A percentile compares a stretch with the other conserved stretches of the same genome.
phyloP scores from a whole-genome alignment of 2,329 filamentous ascomycete species.

The Fusarium napiforme region DNA sequence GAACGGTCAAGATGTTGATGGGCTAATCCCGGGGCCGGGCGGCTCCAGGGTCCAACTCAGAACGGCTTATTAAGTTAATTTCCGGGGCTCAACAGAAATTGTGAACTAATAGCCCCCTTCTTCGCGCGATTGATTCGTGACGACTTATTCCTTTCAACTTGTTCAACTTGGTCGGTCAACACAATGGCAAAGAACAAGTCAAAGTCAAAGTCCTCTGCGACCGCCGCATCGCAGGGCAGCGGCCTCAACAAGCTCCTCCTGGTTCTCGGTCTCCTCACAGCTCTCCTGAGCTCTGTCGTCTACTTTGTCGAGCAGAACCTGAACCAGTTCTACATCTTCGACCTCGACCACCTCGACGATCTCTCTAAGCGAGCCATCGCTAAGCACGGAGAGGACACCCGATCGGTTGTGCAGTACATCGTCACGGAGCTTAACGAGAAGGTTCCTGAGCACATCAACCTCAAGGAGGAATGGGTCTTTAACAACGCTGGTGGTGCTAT shows the following conservation, averaged over 20 bases:
- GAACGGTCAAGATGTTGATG: slow-evolving; percentile 16
- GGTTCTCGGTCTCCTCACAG: slow-evolving; percentile 64
- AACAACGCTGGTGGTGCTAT: slow-evolving; percentile 93
- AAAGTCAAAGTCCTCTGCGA: slow-evolving; percentile 36
- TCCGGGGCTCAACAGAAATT: slow-evolving; percentile 34
- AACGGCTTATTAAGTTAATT: slow-evolving; percentile 28
- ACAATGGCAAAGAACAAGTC: slow-evolving; percentile 33
- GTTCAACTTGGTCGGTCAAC: slow-evolving; percentile 5
- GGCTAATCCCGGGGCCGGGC: slow-evolving; percentile 38
- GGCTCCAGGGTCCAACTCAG: slow-evolving; percentile 27
- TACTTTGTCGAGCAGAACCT: slow-evolving; percentile 69
- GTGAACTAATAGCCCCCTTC: slow-evolving; percentile 1
- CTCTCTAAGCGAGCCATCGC: slow-evolving; percentile 73
- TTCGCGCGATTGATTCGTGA: background rate
- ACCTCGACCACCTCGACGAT: slow-evolving; percentile 73
- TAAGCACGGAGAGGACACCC: slow-evolving; percentile 79
- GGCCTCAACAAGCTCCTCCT: slow-evolving; percentile 55
- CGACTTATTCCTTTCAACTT: background rate
- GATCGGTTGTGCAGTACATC: slow-evolving; percentile 74
- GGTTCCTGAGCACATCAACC: slow-evolving; percentile 68
- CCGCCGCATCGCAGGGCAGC: slow-evolving; percentile 37
- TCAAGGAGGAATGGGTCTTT: slow-evolving; percentile 86
- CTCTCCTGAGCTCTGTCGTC: slow-evolving; percentile 63
- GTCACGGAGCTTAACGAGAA: slow-evolving; percentile 71
- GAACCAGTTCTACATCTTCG: slow-evolving; percentile 79